A percentile compares a stretch with the other conserved stretches of the same genome.
Conservation (phyloP, 257 asterid species). For the Handroanthus guayacan region DNA sequence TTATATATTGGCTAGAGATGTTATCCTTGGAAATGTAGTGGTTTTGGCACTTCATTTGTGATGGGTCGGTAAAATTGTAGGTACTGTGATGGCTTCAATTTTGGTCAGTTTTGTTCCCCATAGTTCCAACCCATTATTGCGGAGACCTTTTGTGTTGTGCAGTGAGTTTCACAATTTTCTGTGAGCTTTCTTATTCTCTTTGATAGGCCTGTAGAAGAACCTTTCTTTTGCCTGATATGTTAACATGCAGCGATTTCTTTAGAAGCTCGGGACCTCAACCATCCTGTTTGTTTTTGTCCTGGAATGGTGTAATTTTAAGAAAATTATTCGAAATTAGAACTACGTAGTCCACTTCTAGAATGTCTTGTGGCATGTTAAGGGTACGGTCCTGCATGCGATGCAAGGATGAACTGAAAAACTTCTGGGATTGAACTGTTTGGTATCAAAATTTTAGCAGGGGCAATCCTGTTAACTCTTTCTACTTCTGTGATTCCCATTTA, state of each 20-base stretch:
- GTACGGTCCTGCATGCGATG: conserved; percentile 8
- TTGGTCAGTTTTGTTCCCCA: not conserved
- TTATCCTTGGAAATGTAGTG: not conserved
- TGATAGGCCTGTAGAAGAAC: not conserved
- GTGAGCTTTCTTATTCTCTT: not conserved
- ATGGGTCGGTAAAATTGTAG: conserved; percentile 1
- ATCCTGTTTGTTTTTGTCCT: conserved; percentile 1
- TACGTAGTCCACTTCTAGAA: conserved; percentile 8
- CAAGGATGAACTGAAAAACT: not conserved
- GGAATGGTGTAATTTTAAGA: conserved; percentile 6
- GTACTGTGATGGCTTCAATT: not conserved
- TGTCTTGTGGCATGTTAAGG: not conserved
- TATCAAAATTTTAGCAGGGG: not conserved
- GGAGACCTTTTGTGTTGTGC: conserved; percentile 8
- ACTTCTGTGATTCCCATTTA: not conserved
- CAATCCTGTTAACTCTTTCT: conserved; percentile 8
- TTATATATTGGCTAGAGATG: not conserved
- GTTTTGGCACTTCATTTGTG: conserved; percentile 1
- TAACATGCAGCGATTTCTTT: not conserved
- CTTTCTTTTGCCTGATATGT: not conserved
- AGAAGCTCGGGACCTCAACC: not conserved
- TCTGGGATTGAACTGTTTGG: not conserved
- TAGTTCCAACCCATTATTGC: not conserved
- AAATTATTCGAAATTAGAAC: not conserved
- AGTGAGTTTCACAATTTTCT: not conserved